Conservation (phyloP, 208 protist genomes). For the Balamuthia mandrillaris region DNA sequence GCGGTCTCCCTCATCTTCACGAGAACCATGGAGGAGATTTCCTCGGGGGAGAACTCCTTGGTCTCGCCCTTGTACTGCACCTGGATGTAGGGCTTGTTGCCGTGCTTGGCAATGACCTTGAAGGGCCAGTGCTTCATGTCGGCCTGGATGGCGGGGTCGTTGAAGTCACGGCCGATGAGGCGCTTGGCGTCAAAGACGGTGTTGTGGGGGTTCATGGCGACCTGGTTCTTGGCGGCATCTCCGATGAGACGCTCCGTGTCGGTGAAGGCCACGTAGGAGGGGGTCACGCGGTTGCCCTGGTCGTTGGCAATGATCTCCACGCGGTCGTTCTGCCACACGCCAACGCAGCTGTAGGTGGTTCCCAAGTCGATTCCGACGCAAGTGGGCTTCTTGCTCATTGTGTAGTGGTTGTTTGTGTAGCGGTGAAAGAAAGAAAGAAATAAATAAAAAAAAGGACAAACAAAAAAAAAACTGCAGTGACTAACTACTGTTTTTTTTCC, state of each 20-base stretch:
- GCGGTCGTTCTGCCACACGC: slow-evolving; percentile 77
- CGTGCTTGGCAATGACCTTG: slow-evolving; percentile 78
- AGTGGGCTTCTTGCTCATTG: background rate
- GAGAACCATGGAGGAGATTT: slow-evolving; percentile 89
- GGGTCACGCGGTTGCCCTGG: slow-evolving; percentile 97
- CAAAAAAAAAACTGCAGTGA: no score
- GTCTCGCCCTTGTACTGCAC: slow-evolving; percentile 77
- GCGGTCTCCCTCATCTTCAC: slow-evolving; percentile 90
- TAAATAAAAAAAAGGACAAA: no score
- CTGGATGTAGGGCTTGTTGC: slow-evolving; percentile 73
- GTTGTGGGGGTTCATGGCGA: slow-evolving; percentile 80
- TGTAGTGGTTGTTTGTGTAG: background rate
- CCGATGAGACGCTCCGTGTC: slow-evolving; percentile 81
- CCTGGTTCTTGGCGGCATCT: slow-evolving; percentile 80
- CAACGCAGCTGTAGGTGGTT: slow-evolving; percentile 95
- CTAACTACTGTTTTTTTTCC: background rate
- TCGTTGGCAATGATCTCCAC: slow-evolving; percentile 87
- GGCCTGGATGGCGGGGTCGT: slow-evolving; percentile 56
- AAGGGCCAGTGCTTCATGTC: slow-evolving; percentile 87
- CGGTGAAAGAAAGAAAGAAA: no score
- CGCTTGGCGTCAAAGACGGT: slow-evolving; percentile 89
- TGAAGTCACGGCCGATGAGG: slow-evolving; percentile 69
- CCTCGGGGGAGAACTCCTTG: slow-evolving; percentile 84
- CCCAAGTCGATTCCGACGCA: slow-evolving; percentile 86
- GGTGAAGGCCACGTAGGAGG: slow-evolving; percentile 97